A percentile compares a stretch with the other conserved stretches of the same genome.
Evolutionary conservation across 352 stramenopile genomes (phyloP).

Genomic region (Detonula confervacea): DNA sequence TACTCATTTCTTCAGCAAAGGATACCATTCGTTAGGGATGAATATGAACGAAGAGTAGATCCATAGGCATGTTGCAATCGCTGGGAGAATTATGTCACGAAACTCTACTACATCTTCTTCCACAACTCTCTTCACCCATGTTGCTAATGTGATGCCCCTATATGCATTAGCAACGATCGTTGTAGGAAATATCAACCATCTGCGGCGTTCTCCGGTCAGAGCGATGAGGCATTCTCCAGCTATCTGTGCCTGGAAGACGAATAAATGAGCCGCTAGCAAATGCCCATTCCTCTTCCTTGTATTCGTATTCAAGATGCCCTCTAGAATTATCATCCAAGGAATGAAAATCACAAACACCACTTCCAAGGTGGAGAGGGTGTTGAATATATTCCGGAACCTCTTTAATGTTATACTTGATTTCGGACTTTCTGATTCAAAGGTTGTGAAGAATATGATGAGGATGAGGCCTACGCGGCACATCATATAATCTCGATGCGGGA

Average conservation of each 20-base stretch:
- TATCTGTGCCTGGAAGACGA: slow-evolving; percentile 59
- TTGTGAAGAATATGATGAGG: slow-evolving; percentile 20
- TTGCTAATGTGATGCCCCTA: slow-evolving; percentile 21
- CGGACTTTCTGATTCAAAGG: slow-evolving; percentile 32
- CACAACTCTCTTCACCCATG: slow-evolving; percentile 46
- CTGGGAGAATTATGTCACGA: slow-evolving; percentile 43
- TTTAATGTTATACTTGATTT: slow-evolving; percentile 6
- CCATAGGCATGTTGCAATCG: slow-evolving; percentile 39
- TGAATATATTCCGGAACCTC: slow-evolving; percentile 42
- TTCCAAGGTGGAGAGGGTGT: slow-evolving; percentile 31
- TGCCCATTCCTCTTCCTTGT: slow-evolving; percentile 34
- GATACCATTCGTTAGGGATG: slow-evolving; percentile 52
- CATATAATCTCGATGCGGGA: slow-evolving; percentile 44
- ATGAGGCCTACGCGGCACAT: slow-evolving; percentile 26
- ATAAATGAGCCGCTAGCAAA: slow-evolving; percentile 48
- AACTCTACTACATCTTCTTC: slow-evolving; percentile 23
- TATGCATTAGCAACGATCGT: slow-evolving; percentile 56
- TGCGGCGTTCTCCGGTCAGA: slow-evolving; percentile 26
- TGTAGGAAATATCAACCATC: slow-evolving; percentile 50
- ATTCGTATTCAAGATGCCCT: slow-evolving; percentile 36
- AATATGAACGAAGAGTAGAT: slow-evolving; percentile 57
- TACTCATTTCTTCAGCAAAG: slow-evolving; percentile 33
- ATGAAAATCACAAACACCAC: slow-evolving; percentile 43
- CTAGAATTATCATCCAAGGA: slow-evolving; percentile 46
- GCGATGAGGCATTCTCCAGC: slow-evolving; percentile 45